phyloP scores from a whole-genome alignment of 129 eudicot genomes.

The sunflower (Helianthus annuus) region HanXRQr2.0-SUNRISE NC_035448.2:30620917-30621416 shows the following conservation, averaged over 20 bases:
- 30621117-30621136: constrained; percentile 47
- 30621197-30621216: constrained; percentile 12
- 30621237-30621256: constrained; percentile 30
- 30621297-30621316: constrained; percentile 36
- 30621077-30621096: constrained; percentile 25
- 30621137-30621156: constrained; percentile 11
- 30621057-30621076: constrained; percentile 11
- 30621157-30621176: constrained; percentile 18
- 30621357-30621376: constrained; percentile 17
- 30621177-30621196: constrained; percentile 31
- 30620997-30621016: constrained; percentile 47
- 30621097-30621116: constrained; percentile 38
- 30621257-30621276: constrained; percentile 10
- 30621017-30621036: constrained; percentile 52
- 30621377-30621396: constrained; percentile 23
- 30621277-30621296: constrained; percentile 13
- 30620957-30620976: constrained; percentile 24
- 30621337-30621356: not conserved
- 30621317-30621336: constrained; percentile 35
- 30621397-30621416: constrained; percentile 28
- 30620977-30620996: constrained; percentile 33
- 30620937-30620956: constrained; percentile 17
- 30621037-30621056: constrained; percentile 41
- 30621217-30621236: constrained; percentile 40
- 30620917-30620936: constrained; percentile 32